Conservation (phyloP, 306 rosid species). For the Hippophae gyantsensis region DNA sequence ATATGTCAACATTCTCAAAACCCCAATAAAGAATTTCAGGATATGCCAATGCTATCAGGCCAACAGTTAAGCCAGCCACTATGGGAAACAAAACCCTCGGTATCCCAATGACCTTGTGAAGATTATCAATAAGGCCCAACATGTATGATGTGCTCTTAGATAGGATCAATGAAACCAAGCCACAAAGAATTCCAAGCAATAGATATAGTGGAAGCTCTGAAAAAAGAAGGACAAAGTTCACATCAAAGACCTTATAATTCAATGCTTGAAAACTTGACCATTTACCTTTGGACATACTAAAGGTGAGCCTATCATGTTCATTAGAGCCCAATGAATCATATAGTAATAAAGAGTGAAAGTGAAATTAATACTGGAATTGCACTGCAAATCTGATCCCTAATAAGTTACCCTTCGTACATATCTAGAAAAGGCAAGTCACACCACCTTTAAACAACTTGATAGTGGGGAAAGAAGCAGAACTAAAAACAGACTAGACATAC, state of each 20-base stretch:
- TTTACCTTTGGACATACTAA: slow-evolving; percentile 13
- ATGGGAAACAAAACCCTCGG: slow-evolving; percentile 58
- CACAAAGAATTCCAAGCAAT: slow-evolving; percentile 79
- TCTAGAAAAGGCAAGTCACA: no score
- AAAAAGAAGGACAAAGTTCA: slow-evolving; percentile 40
- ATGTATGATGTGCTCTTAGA: slow-evolving; percentile 76
- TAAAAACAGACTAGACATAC: no score
- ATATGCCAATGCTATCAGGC: slow-evolving; percentile 75
- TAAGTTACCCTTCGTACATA: no score
- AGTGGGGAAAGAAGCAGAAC: no score
- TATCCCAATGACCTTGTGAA: slow-evolving; percentile 45
- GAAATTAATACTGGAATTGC: neutral
- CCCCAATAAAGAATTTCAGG: slow-evolving; percentile 97
- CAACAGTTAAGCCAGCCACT: slow-evolving; percentile 74
- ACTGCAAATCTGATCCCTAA: neutral
- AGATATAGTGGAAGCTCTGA: slow-evolving; percentile 96
- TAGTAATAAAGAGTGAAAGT: neutral
- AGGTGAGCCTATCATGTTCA: slow-evolving; percentile 11
- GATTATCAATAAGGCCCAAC: slow-evolving; percentile 42
- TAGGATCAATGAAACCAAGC: slow-evolving; percentile 69
- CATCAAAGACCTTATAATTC: slow-evolving; percentile 18
- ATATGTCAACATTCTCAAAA: slow-evolving; percentile 82
- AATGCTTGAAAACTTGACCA: slow-evolving; percentile 14
- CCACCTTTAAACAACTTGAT: no score
- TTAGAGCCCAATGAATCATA: slow-evolving; percentile 10